phyloP scores from a whole-genome alignment of 495 filamentous ascomycete genomes.

The Penicillium macrosclerotiorum region DNA sequence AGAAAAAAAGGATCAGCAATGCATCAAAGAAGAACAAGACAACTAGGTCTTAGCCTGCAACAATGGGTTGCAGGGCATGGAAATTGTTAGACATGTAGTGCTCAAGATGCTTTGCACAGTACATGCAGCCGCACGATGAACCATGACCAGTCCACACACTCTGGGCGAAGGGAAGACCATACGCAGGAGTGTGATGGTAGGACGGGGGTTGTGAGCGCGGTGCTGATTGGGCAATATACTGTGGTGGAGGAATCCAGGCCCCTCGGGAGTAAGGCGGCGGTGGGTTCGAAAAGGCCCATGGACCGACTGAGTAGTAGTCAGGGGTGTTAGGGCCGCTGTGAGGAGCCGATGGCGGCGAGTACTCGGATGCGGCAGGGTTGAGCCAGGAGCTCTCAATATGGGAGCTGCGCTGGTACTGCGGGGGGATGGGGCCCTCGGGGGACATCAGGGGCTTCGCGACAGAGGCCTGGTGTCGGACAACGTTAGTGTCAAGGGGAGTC shows the following conservation, averaged over 20 bases:
- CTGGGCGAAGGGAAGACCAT: slow-evolving; percentile 54
- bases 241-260: slow-evolving; percentile 42
- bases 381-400: slow-evolving; percentile 54
- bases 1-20: slow-evolving; percentile 15
- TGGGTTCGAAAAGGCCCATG: slow-evolving; percentile 55
- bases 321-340: slow-evolving; percentile 65
- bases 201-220: slow-evolving; percentile 48
- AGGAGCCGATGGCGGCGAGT: slow-evolving; percentile 67
- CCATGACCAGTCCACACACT: slow-evolving; percentile 59
- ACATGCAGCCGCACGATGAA: slow-evolving; percentile 65
- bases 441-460: slow-evolving; percentile 48
- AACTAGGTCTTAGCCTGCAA: slow-evolving; percentile 27
- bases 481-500: slow-evolving; percentile 68
- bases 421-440: slow-evolving; percentile 48
- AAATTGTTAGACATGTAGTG: slow-evolving; percentile 64
- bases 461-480: slow-evolving; percentile 43
- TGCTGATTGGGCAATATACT: slow-evolving; percentile 47
- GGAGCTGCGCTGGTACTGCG: slow-evolving; percentile 50
- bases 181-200: slow-evolving; percentile 52
- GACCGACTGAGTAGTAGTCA: slow-evolving; percentile 55
- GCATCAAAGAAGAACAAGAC: slow-evolving; percentile 1
- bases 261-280: slow-evolving; percentile 42
- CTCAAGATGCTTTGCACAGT: slow-evolving; percentile 62
- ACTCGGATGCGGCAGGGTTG: slow-evolving; percentile 52
- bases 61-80: slow-evolving; percentile 57